phyloP scores from a whole-genome alignment of 139 green algal species.

The Zygnema cylindricum region DNA sequence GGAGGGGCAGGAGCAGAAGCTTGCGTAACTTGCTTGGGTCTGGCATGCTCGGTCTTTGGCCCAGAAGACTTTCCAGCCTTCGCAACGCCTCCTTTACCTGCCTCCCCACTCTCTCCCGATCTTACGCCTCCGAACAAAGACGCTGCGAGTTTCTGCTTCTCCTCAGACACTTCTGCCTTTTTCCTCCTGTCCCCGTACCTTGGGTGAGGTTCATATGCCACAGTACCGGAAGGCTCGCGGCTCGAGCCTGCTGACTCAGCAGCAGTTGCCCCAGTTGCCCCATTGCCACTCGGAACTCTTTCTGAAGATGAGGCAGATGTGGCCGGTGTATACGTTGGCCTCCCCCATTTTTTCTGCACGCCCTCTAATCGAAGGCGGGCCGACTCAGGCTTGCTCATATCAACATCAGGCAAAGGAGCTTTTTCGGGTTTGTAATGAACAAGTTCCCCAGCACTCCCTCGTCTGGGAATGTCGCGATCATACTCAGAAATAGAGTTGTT shows the following conservation, averaged over 20 bases:
- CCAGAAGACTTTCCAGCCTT: slow-evolving; percentile 27
- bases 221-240: slow-evolving; percentile 33
- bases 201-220: background rate
- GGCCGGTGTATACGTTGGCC: slow-evolving; percentile 37
- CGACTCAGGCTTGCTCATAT: background rate
- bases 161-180: slow-evolving; percentile 42
- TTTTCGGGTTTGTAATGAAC: background rate
- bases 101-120: background rate
- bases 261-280: background rate
- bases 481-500: background rate
- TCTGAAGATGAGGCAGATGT: slow-evolving; percentile 29
- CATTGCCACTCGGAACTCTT: background rate
- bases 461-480: background rate
- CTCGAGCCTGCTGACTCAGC: slow-evolving; percentile 24
- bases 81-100: background rate
- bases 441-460: background rate
- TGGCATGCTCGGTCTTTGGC: slow-evolving; percentile 9
- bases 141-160: slow-evolving; percentile 59
- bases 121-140: slow-evolving; percentile 55
- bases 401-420: background rate
- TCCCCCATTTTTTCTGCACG: slow-evolving; percentile 60
- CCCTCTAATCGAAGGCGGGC: slow-evolving; percentile 31
- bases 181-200: slow-evolving; percentile 38
- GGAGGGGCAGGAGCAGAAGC: slow-evolving; percentile 33
- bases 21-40: slow-evolving; percentile 20